Base-by-base conservation (phyloP, 1,284 basidiomycete species). In the Salmacisia buchloeana region DNA sequence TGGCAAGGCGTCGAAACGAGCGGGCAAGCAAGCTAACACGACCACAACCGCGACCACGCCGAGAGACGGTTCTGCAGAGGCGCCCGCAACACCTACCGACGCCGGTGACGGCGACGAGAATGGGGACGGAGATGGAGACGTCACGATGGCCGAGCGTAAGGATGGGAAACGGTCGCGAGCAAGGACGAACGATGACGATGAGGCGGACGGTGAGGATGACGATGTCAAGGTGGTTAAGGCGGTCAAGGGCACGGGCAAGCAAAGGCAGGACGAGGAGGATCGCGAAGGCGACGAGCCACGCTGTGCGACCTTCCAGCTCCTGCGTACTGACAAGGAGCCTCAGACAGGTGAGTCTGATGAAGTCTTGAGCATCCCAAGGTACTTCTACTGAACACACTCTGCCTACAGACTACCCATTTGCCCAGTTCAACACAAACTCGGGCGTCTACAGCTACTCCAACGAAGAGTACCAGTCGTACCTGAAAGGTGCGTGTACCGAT, bases 401-500 rank as follows among this genome's bases (percentile, higher is more conserved):
- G 7, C n/a, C 21, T 21, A 18, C 73, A 21, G 76, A 80, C 31
- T 78, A 88, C 39, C 83, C 84, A 1, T 96, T 92, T 78, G 85
- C 87, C 43, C 89, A 88, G 72, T 96, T 92, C 81, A 89, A 91
- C 79, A 83, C 88, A 5, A 84, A 85, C 61, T 83, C 87, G 0
- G 84, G 85, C 9, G 81, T 86, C 1, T 92, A 90, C 82, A 85
- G 85, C 52, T 99, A 97, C 81, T 89, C 91, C 12, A 87, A 89
- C 73, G 91, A 93, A 66, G 96, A 98, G 82, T 99, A 98, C 79
- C 86, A 86, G 10, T 85, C 85, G 36, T 85, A 89, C 68, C 83
- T 97, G 2, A 85, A 89, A 81, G 89, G 90, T 89, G 62, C 34
- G 81, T 39, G 21, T 25, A 43, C 27, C 41, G 3, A 12, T 6